Evolutionary conservation across 805 yeast species (phyloP).

Genomic region (Komagataella kurtzmanii): DNA sequence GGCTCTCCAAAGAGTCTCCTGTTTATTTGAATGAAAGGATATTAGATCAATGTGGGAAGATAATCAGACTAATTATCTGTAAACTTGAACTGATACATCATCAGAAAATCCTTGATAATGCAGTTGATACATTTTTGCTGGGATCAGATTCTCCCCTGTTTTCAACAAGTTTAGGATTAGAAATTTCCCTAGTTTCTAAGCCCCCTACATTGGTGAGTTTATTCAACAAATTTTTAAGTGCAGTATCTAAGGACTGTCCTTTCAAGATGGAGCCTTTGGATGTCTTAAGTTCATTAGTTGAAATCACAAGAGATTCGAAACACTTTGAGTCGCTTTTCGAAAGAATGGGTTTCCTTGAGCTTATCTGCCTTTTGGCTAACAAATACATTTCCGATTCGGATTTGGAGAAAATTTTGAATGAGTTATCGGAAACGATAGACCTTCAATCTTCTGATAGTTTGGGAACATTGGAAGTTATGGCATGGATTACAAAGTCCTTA

Average conservation of each 20-base stretch:
- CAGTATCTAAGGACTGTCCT: slow-evolving; percentile 29
- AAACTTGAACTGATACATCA: slow-evolving; percentile 28
- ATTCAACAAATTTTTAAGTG: slow-evolving; percentile 34
- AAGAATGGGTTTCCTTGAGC: slow-evolving; percentile 43
- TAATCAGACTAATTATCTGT: slow-evolving; percentile 26
- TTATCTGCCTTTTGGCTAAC: slow-evolving; percentile 41
- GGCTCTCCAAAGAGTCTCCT: slow-evolving; percentile 4
- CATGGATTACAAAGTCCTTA: slow-evolving; percentile 68
- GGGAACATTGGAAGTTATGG: slow-evolving; percentile 9
- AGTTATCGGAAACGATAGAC: neutral
- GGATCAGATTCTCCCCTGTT: slow-evolving; percentile 3
- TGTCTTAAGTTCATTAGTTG: slow-evolving; percentile 5
- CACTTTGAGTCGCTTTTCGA: slow-evolving; percentile 14
- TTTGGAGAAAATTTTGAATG: neutral
- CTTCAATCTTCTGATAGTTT: neutral
- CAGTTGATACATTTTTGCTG: slow-evolving; percentile 21
- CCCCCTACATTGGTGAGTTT: slow-evolving; percentile 17
- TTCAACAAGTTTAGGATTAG: neutral
- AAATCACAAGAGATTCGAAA: slow-evolving; percentile 6
- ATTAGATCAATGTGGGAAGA: slow-evolving; percentile 25
- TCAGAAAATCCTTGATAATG: slow-evolving; percentile 26
- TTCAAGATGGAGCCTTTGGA: slow-evolving; percentile 10
- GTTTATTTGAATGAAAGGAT: slow-evolving; percentile 11
- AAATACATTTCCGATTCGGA: slow-evolving; percentile 25
- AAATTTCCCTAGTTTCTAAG: slow-evolving; percentile 5